Evolutionary conservation across 2,329 filamentous ascomycete species (phyloP).

Genomic region (Daldinia sp.): DNA sequence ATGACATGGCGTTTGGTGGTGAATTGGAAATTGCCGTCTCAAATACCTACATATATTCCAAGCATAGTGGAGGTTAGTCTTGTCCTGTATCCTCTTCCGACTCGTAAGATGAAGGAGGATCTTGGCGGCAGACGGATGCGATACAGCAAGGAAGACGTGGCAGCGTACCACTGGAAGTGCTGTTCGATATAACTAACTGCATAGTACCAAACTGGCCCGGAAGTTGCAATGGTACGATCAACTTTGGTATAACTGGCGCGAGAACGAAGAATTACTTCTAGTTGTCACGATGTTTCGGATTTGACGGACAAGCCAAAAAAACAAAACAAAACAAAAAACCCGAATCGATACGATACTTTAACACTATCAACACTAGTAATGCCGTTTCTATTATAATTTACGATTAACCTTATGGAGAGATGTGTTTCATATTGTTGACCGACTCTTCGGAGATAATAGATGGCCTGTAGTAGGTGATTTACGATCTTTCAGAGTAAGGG

Average conservation of each 20-base stretch:
- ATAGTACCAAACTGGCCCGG: slow-evolving; percentile 3
- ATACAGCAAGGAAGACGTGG: slow-evolving; percentile 19
- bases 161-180: slow-evolving; percentile 14
- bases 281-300: not conserved
- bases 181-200: slow-evolving; percentile 7
- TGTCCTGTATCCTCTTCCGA: not conserved
- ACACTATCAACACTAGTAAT: not conserved
- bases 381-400: not conserved
- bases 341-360: not conserved
- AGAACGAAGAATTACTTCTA: not conserved
- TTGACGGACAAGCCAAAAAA: not conserved
- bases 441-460: not conserved
- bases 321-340: not conserved
- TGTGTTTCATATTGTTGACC: not conserved
- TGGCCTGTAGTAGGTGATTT: not conserved
- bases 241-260: not conserved
- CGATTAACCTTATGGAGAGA: not conserved
- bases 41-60: not conserved
- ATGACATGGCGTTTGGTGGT: too few relatives aligned
- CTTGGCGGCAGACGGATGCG: slow-evolving; percentile 16
- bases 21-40: not conserved
- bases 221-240: slow-evolving; percentile 8
- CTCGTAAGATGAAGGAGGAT: not conserved
- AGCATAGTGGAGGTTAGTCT: not conserved
- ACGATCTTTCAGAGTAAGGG: not conserved